Evolutionary conservation across 768 basidiomycete species (phyloP), one percentile per base, ranked within the genome.

Genomic region (Erythrobasidium yunnanense): DNA sequence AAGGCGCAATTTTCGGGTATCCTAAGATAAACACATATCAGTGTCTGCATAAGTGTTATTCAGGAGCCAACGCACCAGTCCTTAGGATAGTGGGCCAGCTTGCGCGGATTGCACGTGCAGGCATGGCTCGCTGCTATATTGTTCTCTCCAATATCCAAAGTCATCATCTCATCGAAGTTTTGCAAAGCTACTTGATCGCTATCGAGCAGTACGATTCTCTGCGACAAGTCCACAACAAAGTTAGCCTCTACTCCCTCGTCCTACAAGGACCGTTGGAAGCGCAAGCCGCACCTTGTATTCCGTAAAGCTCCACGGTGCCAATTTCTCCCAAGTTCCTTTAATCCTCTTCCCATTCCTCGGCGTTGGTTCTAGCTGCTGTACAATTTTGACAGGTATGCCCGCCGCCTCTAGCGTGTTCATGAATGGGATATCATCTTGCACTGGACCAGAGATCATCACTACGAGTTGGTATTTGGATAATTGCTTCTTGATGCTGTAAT

Each of bases 81-180:
- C 2, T 76, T 71, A 6, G 93, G 93, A 77, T 99, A 99, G 75
- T 92, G 88, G 1, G 80, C 68, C 20, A 93, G 75, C 73, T 83
- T 85, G 38, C 84, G 82, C 6, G 93, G 95, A 76, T 99, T 99
- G 78, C 93, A 99, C 1, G 91, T 85, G 74, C 93, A 99, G 17
- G 84, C 91, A 70, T 93, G 92, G 0, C 79, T 81, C 0, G 90
- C 91, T 4, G 89, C 91, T 65, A 96, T 91, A 76, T 85, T 83
- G 69, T 84, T 87, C 20, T 66, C 7, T 1, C 80, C 80, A 3
- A 93, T 77, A 32, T 78, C 73, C 20, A 83, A 66, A 25, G 80
- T 77, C 70, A 77, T 73, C 25, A 78, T 69, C 47, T 85, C 83
- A 76, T 93, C 91, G 84, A 93, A 90, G 73, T 88, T 90, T 52